These are phyloP conservation scores for Colletotrichum filicis DNA, from an alignment of 2,329 filamentous ascomycete species.

Conservation along the genomic window DNA sequence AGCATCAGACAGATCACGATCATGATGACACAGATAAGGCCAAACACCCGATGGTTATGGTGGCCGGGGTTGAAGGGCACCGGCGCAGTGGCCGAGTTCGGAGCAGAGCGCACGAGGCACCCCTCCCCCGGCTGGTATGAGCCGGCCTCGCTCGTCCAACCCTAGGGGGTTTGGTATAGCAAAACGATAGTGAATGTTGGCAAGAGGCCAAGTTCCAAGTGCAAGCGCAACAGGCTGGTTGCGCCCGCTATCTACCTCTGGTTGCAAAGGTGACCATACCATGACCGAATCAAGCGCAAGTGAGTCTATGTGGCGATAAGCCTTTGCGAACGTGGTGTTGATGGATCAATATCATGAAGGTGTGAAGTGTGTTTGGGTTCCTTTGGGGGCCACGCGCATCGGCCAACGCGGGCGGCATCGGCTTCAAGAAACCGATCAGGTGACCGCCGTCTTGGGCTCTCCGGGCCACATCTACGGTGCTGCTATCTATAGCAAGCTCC, in stretches of 20 bases:
- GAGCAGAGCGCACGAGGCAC: background rate
- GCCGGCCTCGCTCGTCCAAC: slow-evolving; percentile 1
- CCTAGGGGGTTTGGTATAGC: background rate
- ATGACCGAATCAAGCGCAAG: slow-evolving; percentile 20
- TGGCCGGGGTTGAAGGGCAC: background rate
- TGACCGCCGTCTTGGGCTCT: slow-evolving; percentile 29
- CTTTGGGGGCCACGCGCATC: slow-evolving; percentile 20
- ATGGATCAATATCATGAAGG: background rate
- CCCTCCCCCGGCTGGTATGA: background rate
- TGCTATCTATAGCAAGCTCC: slow-evolving; percentile 16
- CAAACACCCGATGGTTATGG: background rate
- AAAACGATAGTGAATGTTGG: background rate
- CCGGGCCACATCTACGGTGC: background rate
- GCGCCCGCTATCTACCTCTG: slow-evolving; percentile 1
- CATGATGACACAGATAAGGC: background rate
- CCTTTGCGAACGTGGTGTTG: background rate
- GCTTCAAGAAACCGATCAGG: slow-evolving; percentile 38
- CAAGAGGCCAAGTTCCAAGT: background rate
- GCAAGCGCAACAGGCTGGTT: background rate
- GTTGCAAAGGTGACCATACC: slow-evolving; percentile 1
- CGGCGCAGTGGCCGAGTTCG: background rate
- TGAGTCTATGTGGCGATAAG: slow-evolving; percentile 19
- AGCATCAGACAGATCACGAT: background rate
- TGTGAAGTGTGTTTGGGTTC: background rate
- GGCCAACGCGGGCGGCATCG: slow-evolving; percentile 25